A percentile compares a stretch with the other conserved stretches of the same genome.
Conservation (phyloP, 768 basidiomycete species). For the Agrocybe pediades region DNA sequence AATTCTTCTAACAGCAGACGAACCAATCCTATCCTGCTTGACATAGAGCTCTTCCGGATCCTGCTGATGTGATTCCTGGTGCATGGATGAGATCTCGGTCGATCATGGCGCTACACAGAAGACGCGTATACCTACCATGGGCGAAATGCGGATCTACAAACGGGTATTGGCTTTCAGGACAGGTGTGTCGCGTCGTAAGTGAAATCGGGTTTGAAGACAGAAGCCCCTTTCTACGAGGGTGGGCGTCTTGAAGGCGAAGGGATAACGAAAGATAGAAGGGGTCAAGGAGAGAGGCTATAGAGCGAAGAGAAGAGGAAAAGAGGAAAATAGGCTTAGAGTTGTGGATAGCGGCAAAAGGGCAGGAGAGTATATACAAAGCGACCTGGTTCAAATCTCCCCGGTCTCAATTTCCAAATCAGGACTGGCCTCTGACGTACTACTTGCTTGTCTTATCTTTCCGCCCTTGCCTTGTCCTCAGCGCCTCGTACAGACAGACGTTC, state of each 20-base stretch:
- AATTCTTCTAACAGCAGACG: slow-evolving; percentile 10
- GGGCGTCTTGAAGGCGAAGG: slow-evolving; percentile 2
- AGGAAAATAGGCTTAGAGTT: slow-evolving; percentile 10
- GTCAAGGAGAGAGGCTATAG: slow-evolving; percentile 4
- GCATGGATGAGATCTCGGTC: slow-evolving; percentile 24
- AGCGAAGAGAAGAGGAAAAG: slow-evolving; percentile 9
- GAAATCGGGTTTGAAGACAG: slow-evolving; percentile 2
- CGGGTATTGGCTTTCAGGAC: slow-evolving; percentile 6
- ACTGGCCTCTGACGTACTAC: slow-evolving; percentile 8
- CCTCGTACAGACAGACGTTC: too few relatives aligned
- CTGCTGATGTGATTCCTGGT: slow-evolving; percentile 66
- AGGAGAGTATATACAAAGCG: slow-evolving; percentile 18
- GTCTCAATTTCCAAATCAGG: slow-evolving; percentile 28
- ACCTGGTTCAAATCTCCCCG: slow-evolving; percentile 9
- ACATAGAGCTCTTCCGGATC: slow-evolving; percentile 98
- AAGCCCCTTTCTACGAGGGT: slow-evolving; percentile 13
- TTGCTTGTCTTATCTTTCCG: not conserved
- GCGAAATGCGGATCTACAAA: slow-evolving; percentile 9
- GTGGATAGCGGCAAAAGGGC: slow-evolving; percentile 18
- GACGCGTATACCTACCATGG: slow-evolving; percentile 28
- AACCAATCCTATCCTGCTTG: slow-evolving; percentile 96
- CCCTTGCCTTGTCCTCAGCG: not conserved
- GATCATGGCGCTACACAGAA: slow-evolving; percentile 12
- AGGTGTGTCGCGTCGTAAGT: slow-evolving; percentile 25
- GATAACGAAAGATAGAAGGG: not conserved